Evolutionary conservation across 2,329 filamentous ascomycete genomes (phyloP), one percentile per base, ranked within the genome.

Genomic region (Alternaria tenuissima): DNA sequence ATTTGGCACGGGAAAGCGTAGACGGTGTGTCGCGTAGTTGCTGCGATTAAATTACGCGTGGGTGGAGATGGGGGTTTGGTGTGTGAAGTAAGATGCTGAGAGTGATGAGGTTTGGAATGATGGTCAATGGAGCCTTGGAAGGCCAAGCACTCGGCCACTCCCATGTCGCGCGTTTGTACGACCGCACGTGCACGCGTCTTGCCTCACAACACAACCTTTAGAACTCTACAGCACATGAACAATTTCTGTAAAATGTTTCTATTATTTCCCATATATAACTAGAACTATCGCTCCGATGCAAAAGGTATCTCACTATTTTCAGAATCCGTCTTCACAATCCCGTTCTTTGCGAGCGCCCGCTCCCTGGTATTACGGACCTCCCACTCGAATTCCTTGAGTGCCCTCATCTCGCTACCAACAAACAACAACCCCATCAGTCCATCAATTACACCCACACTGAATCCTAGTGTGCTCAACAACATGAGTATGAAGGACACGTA

Each of bases 381-480:
- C 91, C 93, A 97, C 76, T 95, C 88, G 80, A 98, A 98, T 81
- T 99, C 95, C 71, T 88, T 89, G 55, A 99, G 81, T 4, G 91
- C 89, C 59, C 93, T 86, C 60, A 97, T 80, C 81, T 99, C 95
- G 62, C 88, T 89, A 11, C 90, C 89, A 59, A 97, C 90, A 76
- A 99, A 99, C 49, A 98, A 78, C 0, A 95, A 85, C 0, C 93
- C 91, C 76, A 98, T 91, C 41, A 98, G 79, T 0, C 94, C 94
- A 74, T 97, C 92, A 20, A 97, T 76, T 3, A 93, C 86, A 0
- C 94, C 94, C 4, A 89, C 88, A 16, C 86, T 86, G 34, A 98
- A 84, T 2, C 89, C 88, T 16, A 98, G 78, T n/a, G 90, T 93
- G 74, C 90, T 91, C 20, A 96, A 74, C 2, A 98, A 79, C 79